phyloP scores from a whole-genome alignment of 1,284 basidiomycete genomes.

The Trichosporon ovoides region DNA sequence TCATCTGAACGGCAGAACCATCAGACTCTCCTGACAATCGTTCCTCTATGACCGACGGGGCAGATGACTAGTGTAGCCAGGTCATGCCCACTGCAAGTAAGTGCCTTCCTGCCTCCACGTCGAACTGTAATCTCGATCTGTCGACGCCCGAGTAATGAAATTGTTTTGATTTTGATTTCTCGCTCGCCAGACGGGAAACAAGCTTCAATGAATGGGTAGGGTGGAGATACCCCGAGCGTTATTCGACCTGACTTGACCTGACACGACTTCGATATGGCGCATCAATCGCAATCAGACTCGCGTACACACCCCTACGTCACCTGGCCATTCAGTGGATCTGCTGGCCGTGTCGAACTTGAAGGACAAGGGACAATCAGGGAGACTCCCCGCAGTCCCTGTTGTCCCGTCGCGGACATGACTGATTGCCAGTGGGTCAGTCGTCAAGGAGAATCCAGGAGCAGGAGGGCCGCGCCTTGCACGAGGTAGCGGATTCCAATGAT shows the following conservation, averaged over 20 bases:
- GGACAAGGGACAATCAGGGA: neutral
- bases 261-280: neutral
- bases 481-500: slow-evolving; percentile 4
- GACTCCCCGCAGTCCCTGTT: neutral
- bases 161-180: slow-evolving; percentile 4
- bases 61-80: neutral
- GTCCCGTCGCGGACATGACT: slow-evolving; percentile 2
- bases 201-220: neutral
- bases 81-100: neutral
- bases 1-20: too few species aligned
- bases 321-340: neutral
- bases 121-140: neutral
- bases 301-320: neutral
- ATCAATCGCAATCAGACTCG: neutral
- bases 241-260: too few species aligned
- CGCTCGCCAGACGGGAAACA: neutral
- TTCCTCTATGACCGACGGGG: neutral
- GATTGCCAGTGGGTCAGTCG: neutral
- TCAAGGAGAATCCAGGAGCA: neutral
- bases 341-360: neutral
- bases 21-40: neutral
- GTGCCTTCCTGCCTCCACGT: neutral
- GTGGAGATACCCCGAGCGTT: neutral
- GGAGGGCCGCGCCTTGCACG: neutral
- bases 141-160: neutral